Conservation (phyloP, 148 eudicot genomes). For the Rhododendron henanense region DNA sequence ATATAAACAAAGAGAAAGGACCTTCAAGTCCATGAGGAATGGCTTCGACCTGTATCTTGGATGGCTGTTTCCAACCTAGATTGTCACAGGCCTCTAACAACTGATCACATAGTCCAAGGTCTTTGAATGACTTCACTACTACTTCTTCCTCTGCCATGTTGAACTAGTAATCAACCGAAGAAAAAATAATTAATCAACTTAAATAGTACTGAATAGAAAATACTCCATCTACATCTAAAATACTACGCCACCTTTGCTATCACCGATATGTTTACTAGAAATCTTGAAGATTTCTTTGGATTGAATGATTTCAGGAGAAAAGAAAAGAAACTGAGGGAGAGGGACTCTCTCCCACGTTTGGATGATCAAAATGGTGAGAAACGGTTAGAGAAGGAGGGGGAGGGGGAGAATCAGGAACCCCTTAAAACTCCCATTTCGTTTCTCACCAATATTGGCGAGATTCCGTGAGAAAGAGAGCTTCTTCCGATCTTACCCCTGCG, state of each 20-base stretch:
- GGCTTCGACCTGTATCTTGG: conserved; percentile 72
- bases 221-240: not conserved
- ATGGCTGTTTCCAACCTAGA: conserved; percentile 62
- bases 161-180: not conserved
- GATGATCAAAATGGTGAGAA: no score
- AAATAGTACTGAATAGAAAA: not conserved
- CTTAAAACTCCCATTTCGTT: no score
- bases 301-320: no score
- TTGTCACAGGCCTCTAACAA: conserved; percentile 64
- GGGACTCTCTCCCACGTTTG: no score
- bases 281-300: not conserved
- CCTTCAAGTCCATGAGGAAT: conserved; percentile 80
- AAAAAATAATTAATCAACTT: not conserved
- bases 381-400: no score
- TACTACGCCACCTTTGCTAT: not conserved
- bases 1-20: conserved; percentile 3
- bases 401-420: no score
- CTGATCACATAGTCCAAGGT: conserved; percentile 59
- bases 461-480: no score
- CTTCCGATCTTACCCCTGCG: no score
- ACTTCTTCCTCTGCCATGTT: conserved; percentile 37
- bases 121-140: conserved; percentile 55
- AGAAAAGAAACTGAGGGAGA: no score
- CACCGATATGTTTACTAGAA: not conserved
- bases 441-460: no score